A percentile compares a stretch with the other conserved stretches of the same genome.
Evolutionary conservation across 345 rosid genomes (phyloP).

Genomic region (Eucalyptus rudis): DNA sequence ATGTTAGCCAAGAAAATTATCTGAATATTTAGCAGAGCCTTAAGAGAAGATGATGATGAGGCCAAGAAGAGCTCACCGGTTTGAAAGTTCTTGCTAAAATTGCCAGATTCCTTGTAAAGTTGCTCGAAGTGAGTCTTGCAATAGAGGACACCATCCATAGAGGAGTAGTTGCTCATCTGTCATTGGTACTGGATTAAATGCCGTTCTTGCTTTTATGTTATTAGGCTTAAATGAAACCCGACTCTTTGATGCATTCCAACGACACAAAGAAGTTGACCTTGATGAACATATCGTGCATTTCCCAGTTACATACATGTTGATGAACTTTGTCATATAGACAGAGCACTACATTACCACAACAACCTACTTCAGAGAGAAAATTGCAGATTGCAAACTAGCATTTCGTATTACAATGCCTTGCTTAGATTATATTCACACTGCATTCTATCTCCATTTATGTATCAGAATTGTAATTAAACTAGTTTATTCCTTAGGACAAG

Average conservation of each 20-base stretch:
- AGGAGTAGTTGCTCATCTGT: slow-evolving; percentile 97
- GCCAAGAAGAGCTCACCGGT: slow-evolving; percentile 15
- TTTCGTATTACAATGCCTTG: not conserved
- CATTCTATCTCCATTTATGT: not conserved
- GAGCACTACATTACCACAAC: not conserved
- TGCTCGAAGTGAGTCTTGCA: slow-evolving; percentile 98
- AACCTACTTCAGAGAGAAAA: not conserved
- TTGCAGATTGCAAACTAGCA: not conserved
- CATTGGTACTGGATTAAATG: not conserved
- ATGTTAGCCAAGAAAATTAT: not conserved
- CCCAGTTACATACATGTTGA: not conserved
- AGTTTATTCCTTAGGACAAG: not conserved
- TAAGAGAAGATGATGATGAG: not conserved
- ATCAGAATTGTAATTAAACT: not conserved
- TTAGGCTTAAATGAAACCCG: not conserved
- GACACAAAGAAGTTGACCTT: not conserved
- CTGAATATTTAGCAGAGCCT: not conserved
- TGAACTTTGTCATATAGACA: not conserved
- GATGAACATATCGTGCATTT: not conserved
- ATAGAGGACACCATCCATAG: slow-evolving; percentile 96
- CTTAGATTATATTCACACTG: not conserved
- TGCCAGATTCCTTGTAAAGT: slow-evolving; percentile 97
- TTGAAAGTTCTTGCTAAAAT: slow-evolving; percentile 93
- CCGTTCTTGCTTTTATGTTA: not conserved
- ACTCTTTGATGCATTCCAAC: not conserved